These are phyloP conservation scores for Podospora pseudopauciseta DNA, from an alignment of 495 filamentous ascomycete genomes.

Conservation along the genomic window DNA sequence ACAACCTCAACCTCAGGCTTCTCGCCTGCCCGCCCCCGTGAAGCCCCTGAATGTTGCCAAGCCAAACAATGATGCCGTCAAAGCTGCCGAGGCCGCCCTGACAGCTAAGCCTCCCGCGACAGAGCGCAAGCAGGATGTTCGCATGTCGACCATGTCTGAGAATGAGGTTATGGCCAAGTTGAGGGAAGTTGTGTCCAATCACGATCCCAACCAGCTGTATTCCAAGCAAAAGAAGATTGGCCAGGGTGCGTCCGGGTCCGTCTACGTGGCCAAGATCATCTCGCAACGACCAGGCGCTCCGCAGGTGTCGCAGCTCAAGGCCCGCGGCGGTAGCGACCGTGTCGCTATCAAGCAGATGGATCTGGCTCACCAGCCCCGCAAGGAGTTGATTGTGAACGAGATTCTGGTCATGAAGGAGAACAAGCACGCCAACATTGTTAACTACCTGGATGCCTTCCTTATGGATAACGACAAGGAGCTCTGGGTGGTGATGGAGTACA, in stretches of 20 bases:
- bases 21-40: conserved; percentile 65
- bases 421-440: conserved; percentile 96
- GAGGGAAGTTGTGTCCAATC: conserved; percentile 86
- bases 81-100: conserved; percentile 77
- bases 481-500: conserved; percentile 99
- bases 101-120: conserved; percentile 63
- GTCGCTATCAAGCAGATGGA: conserved; percentile 99
- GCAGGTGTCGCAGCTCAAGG: conserved; percentile 57
- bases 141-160: conserved; percentile 97
- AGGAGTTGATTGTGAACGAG: conserved; percentile 98
- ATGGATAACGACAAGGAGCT: conserved; percentile 88
- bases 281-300: conserved; percentile 58
- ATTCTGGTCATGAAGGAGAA: conserved; percentile 99
- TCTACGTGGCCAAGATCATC: conserved; percentile 93
- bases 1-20: conserved; percentile 40
- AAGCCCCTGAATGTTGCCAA: conserved; percentile 94
- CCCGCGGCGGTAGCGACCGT: conserved; percentile 61
- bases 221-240: conserved; percentile 99
- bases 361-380: conserved; percentile 90
- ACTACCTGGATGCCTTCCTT: conserved; percentile 95
- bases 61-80: conserved; percentile 63
- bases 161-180: conserved; percentile 94
- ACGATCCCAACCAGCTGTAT: conserved; percentile 87
- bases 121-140: conserved; percentile 77
- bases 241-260: conserved; percentile 94